Evolutionary conservation across 2,329 filamentous ascomycete species (phyloP), one percentile per base, ranked within the genome.

Genomic region (Aquanectria penicillioides): DNA sequence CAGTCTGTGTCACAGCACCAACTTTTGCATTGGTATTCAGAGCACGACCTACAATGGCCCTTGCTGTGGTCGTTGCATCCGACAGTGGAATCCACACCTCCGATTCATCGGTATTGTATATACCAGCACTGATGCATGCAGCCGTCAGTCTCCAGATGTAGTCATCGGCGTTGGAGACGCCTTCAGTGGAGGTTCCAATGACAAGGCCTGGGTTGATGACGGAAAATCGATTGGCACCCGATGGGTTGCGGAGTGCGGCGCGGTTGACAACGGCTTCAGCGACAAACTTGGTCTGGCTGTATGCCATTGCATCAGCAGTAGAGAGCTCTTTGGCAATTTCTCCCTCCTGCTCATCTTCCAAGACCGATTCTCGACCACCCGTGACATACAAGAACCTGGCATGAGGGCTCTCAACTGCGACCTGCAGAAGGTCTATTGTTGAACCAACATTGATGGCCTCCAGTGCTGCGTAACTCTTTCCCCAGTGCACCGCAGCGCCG

Each of bases 201-300:
- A 68, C 62, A 10, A 64, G 61, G 34, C 61, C 66, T 3, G 55
- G 58, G 5, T 25, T 48, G 18, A n/a, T n/a, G n/a, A n/a, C n/a
- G n/a, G n/a, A n/a, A n/a, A n/a, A n/a, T n/a, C n/a, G n/a, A n/a
- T n/a, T n/a, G n/a, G n/a, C n/a, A n/a, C n/a, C n/a, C n/a, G n/a
- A n/a, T n/a, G n/a, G n/a, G 53, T 52, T 15, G 9, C 66, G 59
- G 5, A 43, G 46, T 4, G 65, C 64, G 1, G 60, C 62, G 11
- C 65, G 50, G 15, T 44, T 60, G 7, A 65, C 60, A 18, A 69
- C 22, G 2, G 59, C 56, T 17, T 69, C 64, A 3, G 66, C 50
- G 7, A 69, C 66, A 28, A 68, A 68, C 38, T 69, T 69, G 2
- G 65, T 67, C 50, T 68, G 66, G 37, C 47, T 61, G 34, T 69